A percentile compares a stretch with the other conserved stretches of the same genome.
Conservation (phyloP, 1,284 basidiomycete genomes). For the Schizophyllum commune region DNA sequence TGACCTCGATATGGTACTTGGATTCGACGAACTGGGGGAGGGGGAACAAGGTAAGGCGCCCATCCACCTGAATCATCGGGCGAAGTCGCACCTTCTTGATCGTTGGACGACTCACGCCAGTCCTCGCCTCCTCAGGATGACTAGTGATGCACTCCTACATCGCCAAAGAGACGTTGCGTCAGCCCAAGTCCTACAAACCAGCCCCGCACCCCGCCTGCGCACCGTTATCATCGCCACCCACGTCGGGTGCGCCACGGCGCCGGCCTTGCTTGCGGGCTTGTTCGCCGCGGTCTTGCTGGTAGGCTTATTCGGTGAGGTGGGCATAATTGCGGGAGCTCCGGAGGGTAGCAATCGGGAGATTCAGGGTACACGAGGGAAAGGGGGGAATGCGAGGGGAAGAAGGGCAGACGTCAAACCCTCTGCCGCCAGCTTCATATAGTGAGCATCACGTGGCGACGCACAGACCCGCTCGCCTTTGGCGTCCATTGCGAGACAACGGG, state of each 20-base stretch:
- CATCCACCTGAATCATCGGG: conserved; percentile 8
- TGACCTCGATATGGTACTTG: conserved; percentile 57
- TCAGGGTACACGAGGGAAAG: conserved; percentile 10
- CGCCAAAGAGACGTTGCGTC: conserved; percentile 10
- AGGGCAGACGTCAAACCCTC: conserved; percentile 13
- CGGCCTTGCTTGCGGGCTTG: conserved; percentile 27
- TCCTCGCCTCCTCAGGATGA: conserved; percentile 58
- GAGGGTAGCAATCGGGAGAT: conserved; percentile 10
- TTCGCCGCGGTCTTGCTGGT: conserved; percentile 27
- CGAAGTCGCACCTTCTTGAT: conserved; percentile 64
- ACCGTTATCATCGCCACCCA: conserved; percentile 54
- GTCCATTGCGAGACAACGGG: neutral
- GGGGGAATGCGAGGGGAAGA: conserved; percentile 20
- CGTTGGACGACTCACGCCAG: conserved; percentile 64
- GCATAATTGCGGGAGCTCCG: conserved; percentile 3
- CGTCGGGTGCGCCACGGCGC: conserved; percentile 31
- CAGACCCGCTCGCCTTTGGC: conserved; percentile 18
- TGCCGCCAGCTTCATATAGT: conserved; percentile 19
- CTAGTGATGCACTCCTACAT: conserved; percentile 55
- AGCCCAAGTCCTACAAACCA: conserved; percentile 4
- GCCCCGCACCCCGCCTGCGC: conserved; percentile 11
- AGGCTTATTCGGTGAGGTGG: conserved; percentile 26
- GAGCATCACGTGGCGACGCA: conserved; percentile 30
- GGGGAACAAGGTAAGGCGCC: conserved; percentile 10
- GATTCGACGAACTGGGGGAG: conserved; percentile 49